Conservation (phyloP, 768 basidiomycete genomes). For the Mrakia blollopis region DNA sequence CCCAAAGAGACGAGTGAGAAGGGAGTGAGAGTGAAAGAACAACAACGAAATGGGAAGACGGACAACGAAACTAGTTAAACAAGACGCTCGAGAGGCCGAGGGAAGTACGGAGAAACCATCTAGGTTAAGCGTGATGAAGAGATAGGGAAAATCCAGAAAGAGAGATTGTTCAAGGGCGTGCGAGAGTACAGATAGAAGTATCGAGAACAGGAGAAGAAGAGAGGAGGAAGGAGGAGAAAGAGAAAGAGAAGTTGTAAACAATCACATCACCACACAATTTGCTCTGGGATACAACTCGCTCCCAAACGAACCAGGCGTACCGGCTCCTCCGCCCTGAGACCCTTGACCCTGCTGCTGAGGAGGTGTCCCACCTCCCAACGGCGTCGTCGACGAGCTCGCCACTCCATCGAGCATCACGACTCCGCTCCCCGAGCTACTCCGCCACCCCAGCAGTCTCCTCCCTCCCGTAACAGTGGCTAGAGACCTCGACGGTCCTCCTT, state of each 20-base stretch:
- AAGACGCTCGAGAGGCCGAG: not conserved
- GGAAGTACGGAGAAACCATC: no score
- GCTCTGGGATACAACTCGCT: no score
- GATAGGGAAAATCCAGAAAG: no score
- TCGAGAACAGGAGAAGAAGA: not conserved
- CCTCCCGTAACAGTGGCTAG: not conserved
- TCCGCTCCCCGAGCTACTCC: not conserved
- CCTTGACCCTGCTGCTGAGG: not conserved
- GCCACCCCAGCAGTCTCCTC: not conserved
- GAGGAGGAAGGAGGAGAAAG: no score
- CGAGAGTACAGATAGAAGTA: not conserved
- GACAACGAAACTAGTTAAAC: no score
- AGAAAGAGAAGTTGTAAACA: not conserved
- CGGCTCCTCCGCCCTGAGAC: no score
- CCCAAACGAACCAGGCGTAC: no score
- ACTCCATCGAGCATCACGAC: conserved; percentile 4
- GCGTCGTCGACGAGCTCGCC: not conserved
- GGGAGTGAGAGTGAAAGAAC: no score
- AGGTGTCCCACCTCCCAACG: not conserved
- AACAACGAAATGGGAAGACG: no score
- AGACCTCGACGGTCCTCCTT: not conserved
- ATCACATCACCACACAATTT: not conserved
- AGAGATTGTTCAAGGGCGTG: no score
- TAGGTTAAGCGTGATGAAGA: no score
- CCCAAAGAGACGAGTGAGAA: no score